Evolutionary conservation across 495 filamentous ascomycete genomes (phyloP).

Genomic region (Aspergillus baeticus): DNA sequence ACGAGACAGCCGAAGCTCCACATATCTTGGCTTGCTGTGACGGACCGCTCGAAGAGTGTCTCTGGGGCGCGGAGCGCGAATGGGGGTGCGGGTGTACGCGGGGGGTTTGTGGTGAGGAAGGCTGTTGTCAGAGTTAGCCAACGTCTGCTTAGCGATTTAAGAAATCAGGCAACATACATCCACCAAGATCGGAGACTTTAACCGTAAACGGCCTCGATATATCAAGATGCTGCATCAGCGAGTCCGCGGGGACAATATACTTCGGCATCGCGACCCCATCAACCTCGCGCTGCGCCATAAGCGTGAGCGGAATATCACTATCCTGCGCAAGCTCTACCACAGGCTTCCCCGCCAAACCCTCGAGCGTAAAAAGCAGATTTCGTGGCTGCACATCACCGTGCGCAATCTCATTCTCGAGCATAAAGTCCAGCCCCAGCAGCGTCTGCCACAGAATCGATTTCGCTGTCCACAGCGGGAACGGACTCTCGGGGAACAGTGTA

Average conservation of each 20-base stretch:
- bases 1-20: constrained; percentile 43
- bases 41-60: constrained; percentile 24
- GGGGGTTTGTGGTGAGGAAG: constrained; percentile 28
- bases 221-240: constrained; percentile 20
- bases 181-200: constrained; percentile 39
- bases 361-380: constrained; percentile 32
- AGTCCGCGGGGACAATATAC: constrained; percentile 33
- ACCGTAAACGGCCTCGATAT: constrained; percentile 25
- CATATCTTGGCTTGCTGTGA: constrained; percentile 31
- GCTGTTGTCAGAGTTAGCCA: constrained; percentile 17
- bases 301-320: background rate
- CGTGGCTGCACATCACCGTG: constrained; percentile 43
- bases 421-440: constrained; percentile 32
- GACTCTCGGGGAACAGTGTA: background rate
- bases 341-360: constrained; percentile 10
- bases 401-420: constrained; percentile 36
- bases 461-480: constrained; percentile 23
- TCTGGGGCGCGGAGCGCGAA: constrained; percentile 34
- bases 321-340: constrained; percentile 1
- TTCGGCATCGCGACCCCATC: constrained; percentile 23
- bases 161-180: constrained; percentile 23
- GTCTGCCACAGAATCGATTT: constrained; percentile 37
- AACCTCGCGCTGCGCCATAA: background rate
- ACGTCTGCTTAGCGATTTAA: background rate
- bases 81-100: constrained; percentile 26